phyloP scores from a whole-genome alignment of 495 filamentous ascomycete species.

The Podospora pseudopauciseta region DNA sequence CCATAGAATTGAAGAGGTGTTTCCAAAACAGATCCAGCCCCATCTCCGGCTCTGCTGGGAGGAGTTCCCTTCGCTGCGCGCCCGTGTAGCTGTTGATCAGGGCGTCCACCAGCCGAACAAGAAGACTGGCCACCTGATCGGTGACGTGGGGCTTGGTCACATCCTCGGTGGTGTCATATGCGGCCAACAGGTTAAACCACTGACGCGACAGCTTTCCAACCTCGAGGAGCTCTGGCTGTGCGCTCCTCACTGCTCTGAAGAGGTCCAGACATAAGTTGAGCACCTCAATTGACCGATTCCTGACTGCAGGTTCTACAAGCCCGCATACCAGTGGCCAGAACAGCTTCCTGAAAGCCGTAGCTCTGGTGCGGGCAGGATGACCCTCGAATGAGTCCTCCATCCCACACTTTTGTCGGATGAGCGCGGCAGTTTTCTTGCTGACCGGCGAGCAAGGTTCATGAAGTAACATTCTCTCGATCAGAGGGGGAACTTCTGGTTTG shows the following conservation, averaged over 20 bases:
- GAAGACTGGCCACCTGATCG: slow-evolving; percentile 47
- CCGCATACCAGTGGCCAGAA: slow-evolving; percentile 49
- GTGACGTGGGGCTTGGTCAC: slow-evolving; percentile 47
- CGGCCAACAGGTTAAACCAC: slow-evolving; percentile 25
- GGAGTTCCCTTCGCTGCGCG: slow-evolving; percentile 6
- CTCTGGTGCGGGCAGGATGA: neutral
- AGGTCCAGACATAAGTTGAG: slow-evolving; percentile 46
- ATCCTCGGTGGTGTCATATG: slow-evolving; percentile 38
- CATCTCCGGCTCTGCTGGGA: slow-evolving; percentile 40
- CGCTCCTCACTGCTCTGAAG: slow-evolving; percentile 54
- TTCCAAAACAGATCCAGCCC: slow-evolving; percentile 59
- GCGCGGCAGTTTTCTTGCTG: slow-evolving; percentile 38
- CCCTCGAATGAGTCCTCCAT: slow-evolving; percentile 5
- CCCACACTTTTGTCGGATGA: slow-evolving; percentile 34
- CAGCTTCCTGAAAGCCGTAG: slow-evolving; percentile 37
- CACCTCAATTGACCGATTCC: slow-evolving; percentile 40
- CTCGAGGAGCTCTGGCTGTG: slow-evolving; percentile 47
- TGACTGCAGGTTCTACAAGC: slow-evolving; percentile 40
- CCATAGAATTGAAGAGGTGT: slow-evolving; percentile 64
- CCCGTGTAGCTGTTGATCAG: slow-evolving; percentile 1
- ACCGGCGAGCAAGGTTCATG: slow-evolving; percentile 38
- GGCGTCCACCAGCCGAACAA: slow-evolving; percentile 36
- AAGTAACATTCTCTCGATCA: slow-evolving; percentile 42
- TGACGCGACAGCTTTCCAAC: slow-evolving; percentile 30
- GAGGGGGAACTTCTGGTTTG: slow-evolving; percentile 27